phyloP scores from a whole-genome alignment of 352 stramenopile genomes.

The Globisporangium iwayamae region DNA sequence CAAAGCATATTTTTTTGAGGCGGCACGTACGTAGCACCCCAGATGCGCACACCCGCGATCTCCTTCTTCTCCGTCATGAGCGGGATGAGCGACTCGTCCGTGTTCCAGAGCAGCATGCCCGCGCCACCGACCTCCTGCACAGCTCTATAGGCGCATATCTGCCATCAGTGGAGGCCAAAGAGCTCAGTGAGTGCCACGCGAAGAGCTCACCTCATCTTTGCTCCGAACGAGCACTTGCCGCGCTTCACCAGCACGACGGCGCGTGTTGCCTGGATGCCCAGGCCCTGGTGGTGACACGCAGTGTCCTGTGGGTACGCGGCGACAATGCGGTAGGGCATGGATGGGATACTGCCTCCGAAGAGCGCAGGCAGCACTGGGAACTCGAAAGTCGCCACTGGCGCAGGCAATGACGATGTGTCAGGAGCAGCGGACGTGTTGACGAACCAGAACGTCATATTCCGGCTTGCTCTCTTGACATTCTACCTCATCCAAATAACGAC shows the following conservation, averaged over 20 bases:
- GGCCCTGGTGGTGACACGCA: constrained; percentile 59
- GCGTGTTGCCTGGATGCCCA: constrained; percentile 50
- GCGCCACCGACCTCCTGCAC: constrained; percentile 47
- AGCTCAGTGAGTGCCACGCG: neutral
- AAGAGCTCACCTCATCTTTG: constrained; percentile 51
- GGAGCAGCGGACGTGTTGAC: constrained; percentile 25
- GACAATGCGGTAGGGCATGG: constrained; percentile 51
- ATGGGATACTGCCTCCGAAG: constrained; percentile 47
- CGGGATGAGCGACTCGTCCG: constrained; percentile 53
- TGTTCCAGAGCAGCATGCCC: constrained; percentile 67
- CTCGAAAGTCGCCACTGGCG: constrained; percentile 13
- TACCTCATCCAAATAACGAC: constrained; percentile 9
- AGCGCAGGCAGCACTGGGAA: constrained; percentile 53
- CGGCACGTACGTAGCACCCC: constrained; percentile 49
- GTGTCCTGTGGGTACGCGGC: constrained; percentile 65
- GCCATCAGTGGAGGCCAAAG: neutral
- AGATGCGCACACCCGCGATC: constrained; percentile 44
- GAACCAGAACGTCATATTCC: constrained; percentile 52
- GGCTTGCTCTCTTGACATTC: constrained; percentile 42
- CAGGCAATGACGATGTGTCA: neutral
- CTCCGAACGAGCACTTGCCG: constrained; percentile 58
- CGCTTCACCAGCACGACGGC: constrained; percentile 69
- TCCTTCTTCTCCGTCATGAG: constrained; percentile 66
- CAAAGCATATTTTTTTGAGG: neutral
- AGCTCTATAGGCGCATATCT: constrained; percentile 21